A percentile compares a stretch with the other conserved stretches of the same genome.
These are phyloP conservation scores for Beta corolliflora DNA, from an alignment of 179 eudicot genomes.

Conservation along the genomic window DNA sequence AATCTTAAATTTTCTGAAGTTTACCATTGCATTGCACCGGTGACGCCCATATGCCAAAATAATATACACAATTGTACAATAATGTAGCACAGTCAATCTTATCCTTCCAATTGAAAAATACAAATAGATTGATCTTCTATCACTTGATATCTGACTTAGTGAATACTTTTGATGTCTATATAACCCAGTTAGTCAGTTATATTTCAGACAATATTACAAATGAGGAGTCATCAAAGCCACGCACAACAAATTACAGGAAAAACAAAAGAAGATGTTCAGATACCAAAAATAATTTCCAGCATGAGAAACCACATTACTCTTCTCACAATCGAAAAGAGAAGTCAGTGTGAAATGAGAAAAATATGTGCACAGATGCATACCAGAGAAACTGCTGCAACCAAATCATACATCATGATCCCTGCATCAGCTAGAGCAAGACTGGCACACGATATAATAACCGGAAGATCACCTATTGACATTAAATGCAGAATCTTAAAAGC, in stretches of 20 bases:
- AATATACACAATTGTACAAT: too few species aligned
- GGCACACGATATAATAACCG: conserved; percentile 91
- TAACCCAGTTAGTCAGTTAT: too few species aligned
- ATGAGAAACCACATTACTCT: neutral
- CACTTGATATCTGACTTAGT: too few species aligned
- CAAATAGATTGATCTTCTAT: too few species aligned
- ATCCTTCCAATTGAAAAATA: too few species aligned
- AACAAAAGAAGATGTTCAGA: neutral
- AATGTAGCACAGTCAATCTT: too few species aligned
- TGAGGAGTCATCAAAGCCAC: too few species aligned
- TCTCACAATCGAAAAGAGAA: conserved; percentile 4
- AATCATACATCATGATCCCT: conserved; percentile 93
- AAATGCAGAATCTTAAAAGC: conserved; percentile 6
- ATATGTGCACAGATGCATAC: conserved; percentile 43
- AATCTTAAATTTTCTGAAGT: too few species aligned
- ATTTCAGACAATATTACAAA: too few species aligned
- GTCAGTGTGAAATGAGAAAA: neutral
- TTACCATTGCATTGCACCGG: too few species aligned
- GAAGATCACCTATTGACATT: conserved; percentile 77
- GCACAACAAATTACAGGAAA: neutral
- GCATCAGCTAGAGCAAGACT: conserved; percentile 99
- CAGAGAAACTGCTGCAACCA: conserved; percentile 91
- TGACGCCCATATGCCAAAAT: too few species aligned
- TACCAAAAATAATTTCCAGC: neutral
- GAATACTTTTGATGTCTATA: too few species aligned